Base-by-base conservation (phyloP, 192 early-diverging fungal species). In the Umbelopsis sp. region DNA sequence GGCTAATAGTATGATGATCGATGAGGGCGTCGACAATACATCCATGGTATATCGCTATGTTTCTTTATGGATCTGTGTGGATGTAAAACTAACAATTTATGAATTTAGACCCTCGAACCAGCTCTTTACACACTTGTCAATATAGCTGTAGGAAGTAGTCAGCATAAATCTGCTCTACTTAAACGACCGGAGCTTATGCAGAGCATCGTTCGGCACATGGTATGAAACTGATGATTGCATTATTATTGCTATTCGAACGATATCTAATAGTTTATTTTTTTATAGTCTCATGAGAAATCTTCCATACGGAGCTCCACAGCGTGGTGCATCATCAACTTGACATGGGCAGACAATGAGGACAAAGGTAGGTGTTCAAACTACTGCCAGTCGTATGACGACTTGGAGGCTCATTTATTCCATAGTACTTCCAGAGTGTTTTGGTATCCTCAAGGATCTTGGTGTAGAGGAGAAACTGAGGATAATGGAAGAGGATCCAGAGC, bases 251-350 rank as follows among this genome's bases (percentile, higher is more conserved):
- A n/a, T 36, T 26, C 6, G 24, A 51, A 29, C 21, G 17, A 10
- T 24, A n/a, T 34, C 36, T 14, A 70, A 38, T 41, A 44, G 54
- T 36, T 71, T 14, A 71, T 56, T 25, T 54, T 22, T 45, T 38
- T 22, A 31, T 47, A 89, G 87, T 65, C 70, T 1, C 90, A 93
- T 71, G 77, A 84, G 0, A 84, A 82, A 31, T 70, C 86, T 20
- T 53, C 80, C 21, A 84, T 93, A 36, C 88, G 91, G 3, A 72
- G 90, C 2, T 90, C 84, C 3, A 83, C 91, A 14, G 77, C 86
- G 21, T 95, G 91, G 91, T 85, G 84, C 71, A 77, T 93, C 29
- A 91, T 93, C 49, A 95, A 94, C 75, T 73, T 92, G 51, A 91
- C 90, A 12, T 92, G 90, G 84, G 74, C 76, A 3, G 88, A 93